Conservation (phyloP, 768 basidiomycete genomes). For the Cytidiella melzeri region DNA sequence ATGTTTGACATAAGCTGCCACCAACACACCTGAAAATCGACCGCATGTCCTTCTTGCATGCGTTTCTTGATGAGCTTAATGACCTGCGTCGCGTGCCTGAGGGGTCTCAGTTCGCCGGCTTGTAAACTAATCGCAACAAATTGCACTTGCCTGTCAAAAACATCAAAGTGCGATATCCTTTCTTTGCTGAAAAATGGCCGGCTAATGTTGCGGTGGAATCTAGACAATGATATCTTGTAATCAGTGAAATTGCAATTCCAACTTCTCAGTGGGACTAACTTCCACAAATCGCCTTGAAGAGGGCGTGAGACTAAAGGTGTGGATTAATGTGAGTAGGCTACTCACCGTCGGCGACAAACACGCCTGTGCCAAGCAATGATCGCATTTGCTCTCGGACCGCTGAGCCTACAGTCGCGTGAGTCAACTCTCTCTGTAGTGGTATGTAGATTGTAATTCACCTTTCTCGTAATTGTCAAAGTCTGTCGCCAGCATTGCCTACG, state of each 20-base stretch:
- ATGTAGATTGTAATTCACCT: too few relatives aligned
- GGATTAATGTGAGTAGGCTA: neutral
- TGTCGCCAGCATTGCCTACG: constrained; percentile 38
- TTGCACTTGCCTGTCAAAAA: constrained; percentile 17
- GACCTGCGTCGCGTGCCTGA: constrained; percentile 10
- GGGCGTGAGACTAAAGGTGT: neutral
- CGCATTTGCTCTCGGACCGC: constrained; percentile 16
- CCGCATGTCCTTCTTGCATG: constrained; percentile 10
- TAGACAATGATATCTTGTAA: constrained; percentile 14
- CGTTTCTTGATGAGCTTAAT: constrained; percentile 10
- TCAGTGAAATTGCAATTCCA: neutral
- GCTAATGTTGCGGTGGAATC: constrained; percentile 62
- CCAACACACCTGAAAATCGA: constrained; percentile 16
- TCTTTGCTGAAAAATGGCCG: constrained; percentile 56
- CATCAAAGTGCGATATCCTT: constrained; percentile 22
- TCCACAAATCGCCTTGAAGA: constrained; percentile 62
- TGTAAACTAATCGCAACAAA: neutral
- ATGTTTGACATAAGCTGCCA: neutral
- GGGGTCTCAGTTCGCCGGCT: too few relatives aligned
- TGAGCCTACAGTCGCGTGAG: too few relatives aligned
- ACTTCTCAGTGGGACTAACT: constrained; percentile 31
- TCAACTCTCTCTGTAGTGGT: too few relatives aligned
- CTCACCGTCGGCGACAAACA: constrained; percentile 53
- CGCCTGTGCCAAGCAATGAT: constrained; percentile 47
- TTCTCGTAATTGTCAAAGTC: constrained; percentile 39